Conservation (phyloP, 306 rosid species). For the Lathyrus sativus region DNA sequence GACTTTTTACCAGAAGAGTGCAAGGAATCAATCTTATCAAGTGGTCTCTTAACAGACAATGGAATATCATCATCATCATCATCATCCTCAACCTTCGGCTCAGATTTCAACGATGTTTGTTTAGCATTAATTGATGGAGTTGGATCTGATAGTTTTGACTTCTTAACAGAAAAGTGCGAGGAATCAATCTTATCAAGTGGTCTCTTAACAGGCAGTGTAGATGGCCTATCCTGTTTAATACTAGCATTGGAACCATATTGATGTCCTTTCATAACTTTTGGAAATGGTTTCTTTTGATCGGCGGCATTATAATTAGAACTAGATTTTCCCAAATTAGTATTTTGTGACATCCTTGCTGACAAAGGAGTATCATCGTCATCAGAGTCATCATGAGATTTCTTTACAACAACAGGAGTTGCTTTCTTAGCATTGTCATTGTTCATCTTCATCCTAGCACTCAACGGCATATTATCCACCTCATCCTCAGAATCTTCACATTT, state of each 20-base stretch:
- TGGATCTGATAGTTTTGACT: conserved; percentile 41
- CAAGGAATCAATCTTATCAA: conserved; percentile 42
- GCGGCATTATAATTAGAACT: conserved; percentile 25
- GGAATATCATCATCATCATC: neutral
- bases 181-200: conserved; percentile 46
- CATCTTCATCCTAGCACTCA: conserved; percentile 44
- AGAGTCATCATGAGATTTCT: conserved; percentile 46
- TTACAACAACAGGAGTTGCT: conserved; percentile 19
- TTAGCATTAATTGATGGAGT: conserved; percentile 35
- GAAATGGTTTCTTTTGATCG: conserved; percentile 39
- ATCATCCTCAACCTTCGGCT: conserved; percentile 31
- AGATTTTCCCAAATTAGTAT: conserved; percentile 37
- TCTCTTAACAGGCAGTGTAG: conserved; percentile 42
- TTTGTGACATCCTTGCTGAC: conserved; percentile 33
- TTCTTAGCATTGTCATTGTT: conserved; percentile 34
- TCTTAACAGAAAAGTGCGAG: conserved; percentile 35
- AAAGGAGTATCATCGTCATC: conserved; percentile 49
- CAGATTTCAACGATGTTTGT: conserved; percentile 28
- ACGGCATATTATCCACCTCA: conserved; percentile 45
- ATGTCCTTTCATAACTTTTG: conserved; percentile 38
- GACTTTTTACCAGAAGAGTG: conserved; percentile 43
- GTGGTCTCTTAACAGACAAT: conserved; percentile 45
- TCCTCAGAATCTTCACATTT: conserved; percentile 44
- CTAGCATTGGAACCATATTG: conserved; percentile 36
- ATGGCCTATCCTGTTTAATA: conserved; percentile 40